Evolutionary conservation across 768 basidiomycete species (phyloP).

Genomic region (Rubroboletus satanas): DNA sequence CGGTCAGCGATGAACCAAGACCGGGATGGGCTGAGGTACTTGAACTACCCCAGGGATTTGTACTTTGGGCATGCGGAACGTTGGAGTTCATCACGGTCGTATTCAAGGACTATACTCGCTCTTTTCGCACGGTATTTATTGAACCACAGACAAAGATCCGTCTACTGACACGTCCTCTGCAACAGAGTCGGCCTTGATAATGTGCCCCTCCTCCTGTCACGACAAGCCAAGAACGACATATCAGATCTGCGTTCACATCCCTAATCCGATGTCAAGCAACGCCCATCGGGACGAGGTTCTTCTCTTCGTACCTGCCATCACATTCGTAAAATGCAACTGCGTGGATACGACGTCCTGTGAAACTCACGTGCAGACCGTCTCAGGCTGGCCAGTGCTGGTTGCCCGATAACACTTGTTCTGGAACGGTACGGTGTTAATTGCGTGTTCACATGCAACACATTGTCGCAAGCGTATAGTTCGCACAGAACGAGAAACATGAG

Average conservation of each 20-base stretch:
- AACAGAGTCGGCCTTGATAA: background rate
- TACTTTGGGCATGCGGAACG: slow-evolving; percentile 39
- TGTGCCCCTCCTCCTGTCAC: background rate
- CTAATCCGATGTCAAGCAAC: background rate
- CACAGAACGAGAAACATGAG: background rate
- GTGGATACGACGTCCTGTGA: background rate
- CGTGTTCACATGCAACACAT: background rate
- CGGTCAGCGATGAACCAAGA: slow-evolving; percentile 54
- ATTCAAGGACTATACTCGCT: background rate
- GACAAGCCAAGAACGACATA: background rate
- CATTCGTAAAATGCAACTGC: background rate
- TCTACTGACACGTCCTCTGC: background rate
- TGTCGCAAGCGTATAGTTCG: background rate
- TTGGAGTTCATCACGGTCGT: slow-evolving; percentile 20
- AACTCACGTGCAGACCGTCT: background rate
- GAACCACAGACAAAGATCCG: background rate
- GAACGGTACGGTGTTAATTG: background rate
- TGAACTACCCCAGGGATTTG: slow-evolving; percentile 51
- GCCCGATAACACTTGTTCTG: background rate
- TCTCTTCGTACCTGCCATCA: background rate
- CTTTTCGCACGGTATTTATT: slow-evolving; percentile 4
- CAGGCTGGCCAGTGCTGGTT: background rate
- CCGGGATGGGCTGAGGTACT: slow-evolving; percentile 39
- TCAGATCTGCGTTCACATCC: background rate
- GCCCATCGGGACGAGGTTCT: background rate